Evolutionary conservation across 345 rosid genomes (phyloP).

Genomic region (Brassica rapa): DNA sequence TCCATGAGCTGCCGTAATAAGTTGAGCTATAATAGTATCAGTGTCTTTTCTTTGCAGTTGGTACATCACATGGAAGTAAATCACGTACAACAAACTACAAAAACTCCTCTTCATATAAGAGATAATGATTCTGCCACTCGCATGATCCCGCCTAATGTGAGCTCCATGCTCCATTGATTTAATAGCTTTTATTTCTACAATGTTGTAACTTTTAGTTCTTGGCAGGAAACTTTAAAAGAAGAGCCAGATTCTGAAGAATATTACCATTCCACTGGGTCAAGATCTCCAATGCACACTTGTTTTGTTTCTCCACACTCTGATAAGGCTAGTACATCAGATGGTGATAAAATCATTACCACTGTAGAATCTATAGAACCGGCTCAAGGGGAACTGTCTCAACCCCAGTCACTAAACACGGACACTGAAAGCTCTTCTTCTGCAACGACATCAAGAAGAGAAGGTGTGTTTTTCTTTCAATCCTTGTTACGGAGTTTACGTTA

Average conservation of each 20-base stretch:
- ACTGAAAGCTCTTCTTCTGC: not conserved
- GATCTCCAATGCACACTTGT: constrained; percentile 48
- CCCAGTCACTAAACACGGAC: constrained; percentile 9
- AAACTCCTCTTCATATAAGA: constrained; percentile 40
- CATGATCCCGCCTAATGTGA: constrained; percentile 49
- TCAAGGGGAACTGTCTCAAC: constrained; percentile 20
- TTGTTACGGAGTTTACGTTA: constrained; percentile 39
- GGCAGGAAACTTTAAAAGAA: constrained; percentile 56
- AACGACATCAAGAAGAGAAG: constrained; percentile 9
- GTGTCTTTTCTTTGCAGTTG: constrained; percentile 46
- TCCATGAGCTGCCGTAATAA: constrained; percentile 20
- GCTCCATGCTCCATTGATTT: not conserved
- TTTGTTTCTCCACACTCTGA: constrained; percentile 53
- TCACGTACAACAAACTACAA: constrained; percentile 50
- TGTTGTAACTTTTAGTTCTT: constrained; percentile 18
- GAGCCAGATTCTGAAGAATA: constrained; percentile 64
- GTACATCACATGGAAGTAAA: constrained; percentile 60
- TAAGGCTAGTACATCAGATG: constrained; percentile 46
- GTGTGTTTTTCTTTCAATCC: constrained; percentile 7
- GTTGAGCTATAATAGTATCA: constrained; percentile 1
- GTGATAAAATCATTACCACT: constrained; percentile 37
- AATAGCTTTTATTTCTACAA: not conserved
- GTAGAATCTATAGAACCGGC: constrained; percentile 17
- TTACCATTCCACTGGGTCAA: constrained; percentile 48
- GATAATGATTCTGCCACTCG: constrained; percentile 47